Base-by-base conservation (phyloP, 495 filamentous ascomycete species). In the Viridothelium virens region DNA sequence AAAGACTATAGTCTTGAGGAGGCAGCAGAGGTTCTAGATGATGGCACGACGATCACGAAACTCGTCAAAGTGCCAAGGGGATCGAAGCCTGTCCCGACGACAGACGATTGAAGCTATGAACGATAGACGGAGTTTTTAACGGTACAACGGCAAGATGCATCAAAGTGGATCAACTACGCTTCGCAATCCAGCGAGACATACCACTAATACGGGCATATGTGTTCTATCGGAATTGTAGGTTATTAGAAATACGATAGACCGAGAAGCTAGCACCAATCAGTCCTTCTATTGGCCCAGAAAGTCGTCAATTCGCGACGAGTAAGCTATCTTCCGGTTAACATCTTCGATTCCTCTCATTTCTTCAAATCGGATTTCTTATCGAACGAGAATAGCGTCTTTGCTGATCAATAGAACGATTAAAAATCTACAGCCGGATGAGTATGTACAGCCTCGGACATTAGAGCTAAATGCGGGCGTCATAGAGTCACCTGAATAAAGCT, bases 1-100 rank as follows among this genome's bases (percentile, higher is more conserved):
- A 83, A 82, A 59, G 74, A 77, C 0, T 89, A 89, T 72, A 79
- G 71, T 61, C 78, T 89, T 16, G 86, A 85, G 65, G 81, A 87
- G 69, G 81, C 84, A 69, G 75, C 75, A 31, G 84, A 83, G 47
- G 77, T 84, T 1, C 69, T 86, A 34, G 78, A 80, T 63, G 87
- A 86, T 74, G 87, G 84, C 2, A 87, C 84, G 2, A 81, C 76
- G 33, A 77, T 89, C 56, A 87, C 82, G 1, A 83, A 77, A 62
- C 75, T 89, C 12, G 78, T 85, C 7, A 76, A 77, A 47, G 77
- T 81, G 41, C 70, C 71, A 6, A 44, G 10, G n/a, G n/a, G 38
- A 38, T 65, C 46, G 2, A 41, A 50, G 50, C 44, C 14, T 1
- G 44, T 53, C 11, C 38, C 25, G 3, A 56, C 41, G n/a, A 46